Evolutionary conservation across 345 rosid genomes (phyloP), one percentile per base, ranked within the genome.

Genomic region (Corchorus olitorius): DNA sequence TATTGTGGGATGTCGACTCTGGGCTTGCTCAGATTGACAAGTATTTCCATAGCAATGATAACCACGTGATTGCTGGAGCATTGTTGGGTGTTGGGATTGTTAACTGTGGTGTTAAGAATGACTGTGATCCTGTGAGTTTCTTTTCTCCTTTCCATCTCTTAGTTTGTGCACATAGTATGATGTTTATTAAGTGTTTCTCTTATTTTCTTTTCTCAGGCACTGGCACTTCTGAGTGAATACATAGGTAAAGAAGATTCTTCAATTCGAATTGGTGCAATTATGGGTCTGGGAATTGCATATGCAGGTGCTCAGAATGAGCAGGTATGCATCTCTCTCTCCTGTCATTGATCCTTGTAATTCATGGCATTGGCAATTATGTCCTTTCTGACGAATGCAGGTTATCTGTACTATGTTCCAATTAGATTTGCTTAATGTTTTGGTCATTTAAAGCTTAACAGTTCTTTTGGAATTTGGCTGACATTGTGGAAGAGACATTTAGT

Each of bases 261-360:
- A 46, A 80, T 92, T 55, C 85, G 97, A 76, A 93, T 96, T 73
- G 99, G 97, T 77, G 97, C 97, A 75, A 93, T 96, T 53, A 92
- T 96, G 97, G 99, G 99, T 63, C 84, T 94, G 17, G 99, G 97
- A 79, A 89, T 93, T 79, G 88, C 98, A 59, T 93, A 96, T 84
- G 98, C 98, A 20, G 98, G 99, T 78, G 68, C 97, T 79, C 92
- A 91, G 85, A 89, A 91, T 81, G 92, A 89, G 56, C 88, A 84
- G 90, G 97, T 87, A 46, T 76, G 37, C 34, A 64, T 17, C 22
- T 46, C 39, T 34, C 45, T 61, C 6, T 33, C 41, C 12, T 6
- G 15, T 45, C 6, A 11, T 11, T 9, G 4, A 20, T 8, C 46
- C 11, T 70, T 22, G 65, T 48, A 54, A 34, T 9, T 55, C 9